Conservation (phyloP, 768 basidiomycete species). For the Tephrocybe sp. region DNA sequence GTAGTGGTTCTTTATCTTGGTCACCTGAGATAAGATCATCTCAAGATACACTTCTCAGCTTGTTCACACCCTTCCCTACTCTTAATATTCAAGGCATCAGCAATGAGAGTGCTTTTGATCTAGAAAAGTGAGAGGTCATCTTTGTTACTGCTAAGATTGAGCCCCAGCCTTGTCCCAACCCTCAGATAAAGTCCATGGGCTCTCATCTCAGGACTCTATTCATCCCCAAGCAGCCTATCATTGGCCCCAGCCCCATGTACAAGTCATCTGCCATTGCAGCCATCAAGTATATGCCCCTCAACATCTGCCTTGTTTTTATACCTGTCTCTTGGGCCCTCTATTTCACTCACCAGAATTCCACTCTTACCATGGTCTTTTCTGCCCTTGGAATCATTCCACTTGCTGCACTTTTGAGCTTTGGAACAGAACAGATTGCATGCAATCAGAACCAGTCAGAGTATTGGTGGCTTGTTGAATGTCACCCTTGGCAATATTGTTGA, state of each 20-base stretch:
- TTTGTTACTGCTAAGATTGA: no score
- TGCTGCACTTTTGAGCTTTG: slow-evolving; percentile 49
- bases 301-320: no score
- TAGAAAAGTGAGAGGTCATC: slow-evolving; percentile 19
- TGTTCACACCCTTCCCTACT: neutral
- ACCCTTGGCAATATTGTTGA: no score
- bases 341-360: slow-evolving; percentile 42
- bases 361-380: slow-evolving; percentile 47
- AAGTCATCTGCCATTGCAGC: slow-evolving; percentile 29
- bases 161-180: no score
- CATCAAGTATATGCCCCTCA: no score
- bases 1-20: slow-evolving; percentile 34
- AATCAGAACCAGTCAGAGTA: slow-evolving; percentile 43
- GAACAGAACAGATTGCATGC: slow-evolving; percentile 57
- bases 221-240: slow-evolving; percentile 24
- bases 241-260: slow-evolving; percentile 36
- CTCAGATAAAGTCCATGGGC: slow-evolving; percentile 6
- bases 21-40: slow-evolving; percentile 29
- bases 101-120: slow-evolving; percentile 13
- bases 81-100: slow-evolving; percentile 7
- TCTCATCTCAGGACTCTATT: slow-evolving; percentile 31
- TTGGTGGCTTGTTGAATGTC: slow-evolving; percentile 54
- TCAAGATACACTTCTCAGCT: slow-evolving; percentile 1
- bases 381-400: no score
- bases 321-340: slow-evolving; percentile 51